Conservation (phyloP, 805 yeast genomes). For the Kuraishia floccosa region DNA sequence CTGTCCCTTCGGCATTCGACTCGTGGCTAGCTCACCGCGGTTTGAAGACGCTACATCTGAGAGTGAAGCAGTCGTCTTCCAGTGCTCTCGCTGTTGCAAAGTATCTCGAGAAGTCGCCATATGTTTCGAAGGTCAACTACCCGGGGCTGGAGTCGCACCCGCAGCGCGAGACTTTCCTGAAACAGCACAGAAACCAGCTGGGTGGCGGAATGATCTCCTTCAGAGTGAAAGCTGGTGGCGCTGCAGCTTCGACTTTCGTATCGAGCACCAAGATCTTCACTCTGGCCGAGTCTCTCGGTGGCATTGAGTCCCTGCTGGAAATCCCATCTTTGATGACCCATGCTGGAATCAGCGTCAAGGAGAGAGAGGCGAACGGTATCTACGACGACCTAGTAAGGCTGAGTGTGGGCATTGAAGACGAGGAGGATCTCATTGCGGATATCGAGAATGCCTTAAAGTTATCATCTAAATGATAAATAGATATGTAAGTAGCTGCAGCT, state of each 20-base stretch:
- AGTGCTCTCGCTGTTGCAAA: conserved; percentile 65
- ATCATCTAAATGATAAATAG: no score
- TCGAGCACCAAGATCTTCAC: conserved; percentile 68
- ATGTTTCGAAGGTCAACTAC: conserved; percentile 63
- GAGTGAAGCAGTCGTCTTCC: conserved; percentile 58
- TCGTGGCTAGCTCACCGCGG: conserved; percentile 92
- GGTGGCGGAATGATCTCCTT: conserved; percentile 93
- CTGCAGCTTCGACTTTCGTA: conserved; percentile 64
- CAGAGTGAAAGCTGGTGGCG: conserved; percentile 75
- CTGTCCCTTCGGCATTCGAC: conserved; percentile 84
- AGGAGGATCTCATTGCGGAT: conserved; percentile 64
- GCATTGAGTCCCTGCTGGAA: conserved; percentile 76
- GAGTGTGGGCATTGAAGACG: conserved; percentile 81
- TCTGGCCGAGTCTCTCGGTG: conserved; percentile 85
- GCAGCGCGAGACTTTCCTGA: conserved; percentile 48
- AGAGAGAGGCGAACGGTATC: conserved; percentile 72
- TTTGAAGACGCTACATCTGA: conserved; percentile 73
- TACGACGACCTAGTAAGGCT: conserved; percentile 74
- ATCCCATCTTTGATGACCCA: conserved; percentile 91
- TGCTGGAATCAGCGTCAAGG: conserved; percentile 75
- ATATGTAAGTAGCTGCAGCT: no score
- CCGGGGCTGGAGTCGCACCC: conserved; percentile 69
- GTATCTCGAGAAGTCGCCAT: conserved; percentile 35
- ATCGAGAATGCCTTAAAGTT: conserved; percentile 63
- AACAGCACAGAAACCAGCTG: conserved; percentile 72